Evolutionary conservation across 345 rosid species (phyloP).

Genomic region (Luvunga scandens): DNA sequence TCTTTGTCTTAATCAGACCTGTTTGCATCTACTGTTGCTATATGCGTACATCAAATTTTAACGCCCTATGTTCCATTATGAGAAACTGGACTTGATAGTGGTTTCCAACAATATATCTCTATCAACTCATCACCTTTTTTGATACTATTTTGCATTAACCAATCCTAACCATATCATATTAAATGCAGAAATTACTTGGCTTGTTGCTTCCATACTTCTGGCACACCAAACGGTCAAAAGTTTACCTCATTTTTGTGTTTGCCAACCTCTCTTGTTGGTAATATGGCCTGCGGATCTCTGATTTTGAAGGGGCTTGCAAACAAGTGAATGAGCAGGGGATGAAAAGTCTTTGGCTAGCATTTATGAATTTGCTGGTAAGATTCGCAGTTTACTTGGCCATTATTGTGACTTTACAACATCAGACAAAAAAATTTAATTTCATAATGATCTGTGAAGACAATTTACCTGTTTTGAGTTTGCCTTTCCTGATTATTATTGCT

Average conservation of each 20-base stretch:
- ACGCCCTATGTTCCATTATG: neutral
- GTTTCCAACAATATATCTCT: neutral
- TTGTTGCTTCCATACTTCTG: neutral
- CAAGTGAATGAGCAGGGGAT: neutral
- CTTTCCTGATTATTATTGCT: neutral
- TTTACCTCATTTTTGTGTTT: neutral
- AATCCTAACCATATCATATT: neutral
- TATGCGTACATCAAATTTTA: neutral
- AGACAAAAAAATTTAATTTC: neutral
- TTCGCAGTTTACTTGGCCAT: neutral
- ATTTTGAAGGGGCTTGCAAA: neutral
- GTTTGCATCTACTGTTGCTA: too few relatives aligned
- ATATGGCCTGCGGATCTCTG: neutral
- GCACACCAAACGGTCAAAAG: neutral
- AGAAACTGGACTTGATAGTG: neutral
- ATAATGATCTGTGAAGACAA: neutral
- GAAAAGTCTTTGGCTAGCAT: neutral
- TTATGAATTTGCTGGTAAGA: conserved; percentile 7
- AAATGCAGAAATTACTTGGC: conserved; percentile 11
- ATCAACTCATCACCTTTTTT: neutral
- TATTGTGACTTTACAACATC: neutral
- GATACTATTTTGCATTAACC: neutral
- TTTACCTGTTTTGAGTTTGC: neutral
- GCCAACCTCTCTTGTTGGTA: neutral
- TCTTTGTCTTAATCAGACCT: neutral